Percentiles rank a stretch among this genome's conserved stretches.
phyloP scores from a whole-genome alignment of 192 early-diverging fungal species.

The Podochytrium sp. region DNA sequence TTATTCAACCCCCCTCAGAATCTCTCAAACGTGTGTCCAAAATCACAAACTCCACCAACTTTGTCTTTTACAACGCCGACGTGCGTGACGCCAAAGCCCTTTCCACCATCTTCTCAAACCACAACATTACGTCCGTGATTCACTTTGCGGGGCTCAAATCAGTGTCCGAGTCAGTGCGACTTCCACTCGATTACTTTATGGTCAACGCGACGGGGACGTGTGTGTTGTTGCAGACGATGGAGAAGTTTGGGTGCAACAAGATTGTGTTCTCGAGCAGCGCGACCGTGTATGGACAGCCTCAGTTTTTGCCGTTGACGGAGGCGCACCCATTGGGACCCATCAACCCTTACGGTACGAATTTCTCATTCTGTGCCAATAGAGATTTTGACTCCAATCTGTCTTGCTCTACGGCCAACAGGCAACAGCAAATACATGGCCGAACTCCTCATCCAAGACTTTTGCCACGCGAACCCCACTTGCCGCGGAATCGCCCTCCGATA shows the following conservation, averaged over 20 bases:
- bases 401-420: not conserved
- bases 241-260: constrained; percentile 69
- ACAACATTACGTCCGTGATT: constrained; percentile 48
- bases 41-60: constrained; percentile 54
- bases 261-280: constrained; percentile 87
- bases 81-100: constrained; percentile 64
- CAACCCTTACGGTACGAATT: constrained; percentile 60
- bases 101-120: constrained; percentile 65
- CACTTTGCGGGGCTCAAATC: constrained; percentile 63
- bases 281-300: constrained; percentile 73
- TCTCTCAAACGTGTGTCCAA: constrained; percentile 68
- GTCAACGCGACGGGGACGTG: constrained; percentile 85
- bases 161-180: constrained; percentile 76
- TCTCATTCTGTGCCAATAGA: no score
- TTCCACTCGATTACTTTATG: constrained; percentile 81
- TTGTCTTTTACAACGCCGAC: constrained; percentile 75
- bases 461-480: not conserved
- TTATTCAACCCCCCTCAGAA: constrained; percentile 56
- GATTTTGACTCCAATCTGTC: no score
- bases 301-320: no score
- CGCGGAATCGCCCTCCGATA: constrained; percentile 63
- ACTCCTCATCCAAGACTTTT: constrained; percentile 60
- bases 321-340: constrained; percentile 5
- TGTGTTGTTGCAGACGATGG: constrained; percentile 75
- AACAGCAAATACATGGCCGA: constrained; percentile 85